phyloP scores from a whole-genome alignment of 768 basidiomycete species.

The Suillus fuscotomentosus region DNA sequence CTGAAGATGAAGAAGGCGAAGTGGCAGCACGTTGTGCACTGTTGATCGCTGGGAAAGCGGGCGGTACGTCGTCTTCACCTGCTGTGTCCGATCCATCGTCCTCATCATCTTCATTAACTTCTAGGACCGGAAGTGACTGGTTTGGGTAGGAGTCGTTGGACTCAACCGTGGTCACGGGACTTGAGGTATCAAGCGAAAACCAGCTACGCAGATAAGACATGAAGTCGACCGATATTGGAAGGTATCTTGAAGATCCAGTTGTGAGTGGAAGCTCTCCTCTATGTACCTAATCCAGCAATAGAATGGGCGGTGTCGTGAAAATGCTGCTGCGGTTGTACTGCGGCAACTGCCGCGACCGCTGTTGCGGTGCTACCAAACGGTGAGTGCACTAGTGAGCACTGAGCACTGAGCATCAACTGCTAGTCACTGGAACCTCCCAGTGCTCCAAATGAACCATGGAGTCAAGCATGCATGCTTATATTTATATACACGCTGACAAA shows the following conservation, averaged over 20 bases:
- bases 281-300: not conserved
- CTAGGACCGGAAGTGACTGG: slow-evolving; percentile 14
- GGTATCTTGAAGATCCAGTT: too few relatives aligned
- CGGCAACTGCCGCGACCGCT: too few relatives aligned
- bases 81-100: slow-evolving; percentile 39
- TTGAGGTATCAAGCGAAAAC: slow-evolving; percentile 39
- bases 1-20: slow-evolving; percentile 12
- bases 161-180: not conserved
- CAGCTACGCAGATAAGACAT: slow-evolving; percentile 59
- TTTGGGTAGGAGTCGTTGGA: slow-evolving; percentile 3
- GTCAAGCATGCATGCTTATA: too few relatives aligned
- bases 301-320: too few relatives aligned
- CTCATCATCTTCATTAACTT: slow-evolving; percentile 27
- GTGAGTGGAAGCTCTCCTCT: not conserved
- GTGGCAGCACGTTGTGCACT: slow-evolving; percentile 65
- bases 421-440: too few relatives aligned
- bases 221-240: not conserved
- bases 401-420: too few relatives aligned
- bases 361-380: too few relatives aligned
- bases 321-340: too few relatives aligned
- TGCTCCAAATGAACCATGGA: too few relatives aligned
- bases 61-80: slow-evolving; percentile 58
- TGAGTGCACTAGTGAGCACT: too few relatives aligned
- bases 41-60: slow-evolving; percentile 69
- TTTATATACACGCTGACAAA: too few relatives aligned